Base-by-base conservation (phyloP, 2,329 filamentous ascomycete species). In the Paecilomyces niveus region DNA sequence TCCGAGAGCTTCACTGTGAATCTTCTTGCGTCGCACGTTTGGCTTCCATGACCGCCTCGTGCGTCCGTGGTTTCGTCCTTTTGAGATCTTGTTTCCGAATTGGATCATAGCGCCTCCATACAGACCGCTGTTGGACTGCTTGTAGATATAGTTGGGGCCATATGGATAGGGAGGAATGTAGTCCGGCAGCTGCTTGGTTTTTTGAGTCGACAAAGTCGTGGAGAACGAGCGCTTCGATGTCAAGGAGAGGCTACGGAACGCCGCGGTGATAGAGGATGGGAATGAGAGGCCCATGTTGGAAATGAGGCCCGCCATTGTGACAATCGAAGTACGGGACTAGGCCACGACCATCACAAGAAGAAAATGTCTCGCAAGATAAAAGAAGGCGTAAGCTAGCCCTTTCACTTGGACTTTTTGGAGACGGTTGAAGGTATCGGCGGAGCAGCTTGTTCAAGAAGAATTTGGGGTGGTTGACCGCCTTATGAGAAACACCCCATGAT, bases 11-110 rank as follows among this genome's bases (percentile, higher is more conserved):
- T 78, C 73, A 54, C 76, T 78, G 58, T 69, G 73, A 10, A 81
- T 61, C 62, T 76, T 78, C 70, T 79, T 80, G 49, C 74, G 68
- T 54, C 76, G 73, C 26, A 81, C 74, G 62, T 81, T 80, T 54
- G 78, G 78, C 62, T 76, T 78, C 78, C 78, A 81, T 58, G 68
- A 68, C 57, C 79, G 76, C 62, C 77, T 69, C 50, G 78, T 79
- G 63, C 79, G 80, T 63, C 76, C 76, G 65, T 79, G 73, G 64
- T 80, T 80, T 54, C 74, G 69, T 35, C 77, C 77, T 61, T 79
- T 70, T 33, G 78, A 80, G 60, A 81, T 78, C 62, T 79, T 80
- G 73, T 80, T 80, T 58, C 78, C 79, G 64, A 77, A 79, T 61
- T 75, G 76, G 61, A 80, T 75, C 45, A 68, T 73, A 21, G 72